Conservation (phyloP, 2,329 filamentous ascomycete genomes). For the Nothopassalora personata region DNA sequence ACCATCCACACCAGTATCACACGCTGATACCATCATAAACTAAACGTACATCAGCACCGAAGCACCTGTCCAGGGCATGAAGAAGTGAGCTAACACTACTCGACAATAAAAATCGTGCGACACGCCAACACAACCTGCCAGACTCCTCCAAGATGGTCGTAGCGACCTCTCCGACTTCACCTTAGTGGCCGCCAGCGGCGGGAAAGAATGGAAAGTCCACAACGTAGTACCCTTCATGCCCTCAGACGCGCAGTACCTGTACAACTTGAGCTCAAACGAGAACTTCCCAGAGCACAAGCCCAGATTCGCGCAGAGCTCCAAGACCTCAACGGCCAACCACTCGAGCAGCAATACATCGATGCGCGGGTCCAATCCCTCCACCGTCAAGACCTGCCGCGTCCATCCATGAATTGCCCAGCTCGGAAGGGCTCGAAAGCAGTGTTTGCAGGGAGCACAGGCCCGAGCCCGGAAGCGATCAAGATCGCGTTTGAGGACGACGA, state of each 20-base stretch:
- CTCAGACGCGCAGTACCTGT: background rate
- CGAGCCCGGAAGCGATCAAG: too few relatives aligned
- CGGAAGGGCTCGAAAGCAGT: too few relatives aligned
- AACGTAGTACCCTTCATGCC: background rate
- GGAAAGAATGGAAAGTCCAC: slow-evolving; percentile 4
- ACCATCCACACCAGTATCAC: background rate
- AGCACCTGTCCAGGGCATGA: too few relatives aligned
- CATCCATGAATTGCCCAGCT: too few relatives aligned
- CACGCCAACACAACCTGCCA: background rate
- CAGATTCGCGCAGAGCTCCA: background rate
- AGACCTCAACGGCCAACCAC: background rate
- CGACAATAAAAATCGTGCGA: background rate
- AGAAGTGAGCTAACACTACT: too few relatives aligned
- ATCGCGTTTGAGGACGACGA: too few relatives aligned
- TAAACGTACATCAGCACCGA: too few relatives aligned
- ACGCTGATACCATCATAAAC: too few relatives aligned
- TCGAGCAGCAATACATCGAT: slow-evolving; percentile 14
- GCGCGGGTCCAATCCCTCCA: slow-evolving; percentile 1
- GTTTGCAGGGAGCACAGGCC: too few relatives aligned
- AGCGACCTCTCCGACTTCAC: background rate
- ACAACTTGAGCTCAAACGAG: background rate
- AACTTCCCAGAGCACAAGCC: background rate
- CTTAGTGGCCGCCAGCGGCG: background rate
- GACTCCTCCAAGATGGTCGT: background rate
- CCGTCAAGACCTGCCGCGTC: background rate